phyloP scores from a whole-genome alignment of 371 early-diverging fungal species.

The Rhizopus sp. region DNA sequence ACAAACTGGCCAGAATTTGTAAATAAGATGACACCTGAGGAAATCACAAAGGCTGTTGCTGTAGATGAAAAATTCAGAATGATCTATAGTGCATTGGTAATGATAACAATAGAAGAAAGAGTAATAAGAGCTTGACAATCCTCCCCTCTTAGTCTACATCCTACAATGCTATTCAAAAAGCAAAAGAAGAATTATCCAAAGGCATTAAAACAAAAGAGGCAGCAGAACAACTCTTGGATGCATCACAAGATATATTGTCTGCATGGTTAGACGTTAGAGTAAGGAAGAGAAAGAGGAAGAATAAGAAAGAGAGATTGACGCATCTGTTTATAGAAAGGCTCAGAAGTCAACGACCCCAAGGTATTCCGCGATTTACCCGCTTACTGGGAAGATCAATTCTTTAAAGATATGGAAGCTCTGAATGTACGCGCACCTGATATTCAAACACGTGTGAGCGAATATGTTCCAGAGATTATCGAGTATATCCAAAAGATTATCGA shows the following conservation, averaged over 20 bases:
- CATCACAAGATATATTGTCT: constrained; percentile 57
- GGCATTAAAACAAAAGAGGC: constrained; percentile 45
- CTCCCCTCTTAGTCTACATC: constrained; percentile 37
- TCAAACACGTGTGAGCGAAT: constrained; percentile 98
- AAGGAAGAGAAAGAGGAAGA: constrained; percentile 12
- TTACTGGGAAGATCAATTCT: constrained; percentile 96
- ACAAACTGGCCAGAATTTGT: constrained; percentile 61
- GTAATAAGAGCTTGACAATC: not conserved
- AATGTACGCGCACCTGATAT: constrained; percentile 93
- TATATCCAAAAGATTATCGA: constrained; percentile 93
- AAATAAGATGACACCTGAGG: constrained; percentile 54
- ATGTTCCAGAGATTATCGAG: constrained; percentile 92
- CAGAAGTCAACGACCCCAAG: constrained; percentile 80
- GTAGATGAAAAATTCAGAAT: constrained; percentile 78
- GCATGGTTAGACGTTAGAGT: constrained; percentile 62
- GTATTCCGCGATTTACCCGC: constrained; percentile 91
- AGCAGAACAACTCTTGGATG: constrained; percentile 49
- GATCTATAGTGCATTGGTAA: constrained; percentile 67
- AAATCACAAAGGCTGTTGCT: constrained; percentile 45
- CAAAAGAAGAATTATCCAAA: constrained; percentile 47
- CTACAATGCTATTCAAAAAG: constrained; percentile 50
- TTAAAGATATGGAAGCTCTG: constrained; percentile 94
- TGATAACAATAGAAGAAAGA: constrained; percentile 5
- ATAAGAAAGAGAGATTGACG: not conserved
- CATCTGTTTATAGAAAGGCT: constrained; percentile 44